These are phyloP conservation scores for Malus hybrid DNA, from an alignment of 331 rosid species.

Conservation along the genomic window DNA sequence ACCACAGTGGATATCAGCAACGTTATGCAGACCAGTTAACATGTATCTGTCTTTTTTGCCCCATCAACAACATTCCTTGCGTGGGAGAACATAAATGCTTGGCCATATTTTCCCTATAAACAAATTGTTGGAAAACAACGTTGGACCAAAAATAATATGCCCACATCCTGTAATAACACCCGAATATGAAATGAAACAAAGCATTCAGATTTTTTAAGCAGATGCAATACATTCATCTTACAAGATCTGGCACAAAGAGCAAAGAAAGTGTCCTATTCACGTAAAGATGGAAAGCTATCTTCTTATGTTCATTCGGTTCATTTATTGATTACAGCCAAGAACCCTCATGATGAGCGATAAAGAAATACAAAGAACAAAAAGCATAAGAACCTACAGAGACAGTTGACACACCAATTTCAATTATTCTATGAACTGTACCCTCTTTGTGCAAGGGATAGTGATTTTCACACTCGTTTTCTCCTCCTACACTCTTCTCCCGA, in stretches of 20 bases:
- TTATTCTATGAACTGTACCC: background rate
- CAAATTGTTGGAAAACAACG: slow-evolving; percentile 14
- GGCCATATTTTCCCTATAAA: slow-evolving; percentile 78
- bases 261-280: background rate
- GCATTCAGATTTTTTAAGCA: background rate
- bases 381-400: background rate
- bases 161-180: background rate
- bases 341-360: background rate
- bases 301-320: background rate
- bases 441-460: background rate
- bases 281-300: background rate
- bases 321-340: slow-evolving; percentile 1
- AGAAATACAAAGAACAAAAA: background rate
- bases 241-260: background rate
- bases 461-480: background rate
- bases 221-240: background rate
- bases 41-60: slow-evolving; percentile 83
- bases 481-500: background rate
- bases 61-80: slow-evolving; percentile 78
- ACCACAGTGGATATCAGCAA: slow-evolving; percentile 74
- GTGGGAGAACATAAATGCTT: slow-evolving; percentile 96
- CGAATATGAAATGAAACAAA: slow-evolving; percentile 10
- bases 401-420: background rate
- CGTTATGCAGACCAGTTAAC: slow-evolving; percentile 93
- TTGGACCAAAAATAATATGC: background rate